phyloP scores from a whole-genome alignment of 2,329 filamentous ascomycete genomes.

The Claviceps africana region DNA sequence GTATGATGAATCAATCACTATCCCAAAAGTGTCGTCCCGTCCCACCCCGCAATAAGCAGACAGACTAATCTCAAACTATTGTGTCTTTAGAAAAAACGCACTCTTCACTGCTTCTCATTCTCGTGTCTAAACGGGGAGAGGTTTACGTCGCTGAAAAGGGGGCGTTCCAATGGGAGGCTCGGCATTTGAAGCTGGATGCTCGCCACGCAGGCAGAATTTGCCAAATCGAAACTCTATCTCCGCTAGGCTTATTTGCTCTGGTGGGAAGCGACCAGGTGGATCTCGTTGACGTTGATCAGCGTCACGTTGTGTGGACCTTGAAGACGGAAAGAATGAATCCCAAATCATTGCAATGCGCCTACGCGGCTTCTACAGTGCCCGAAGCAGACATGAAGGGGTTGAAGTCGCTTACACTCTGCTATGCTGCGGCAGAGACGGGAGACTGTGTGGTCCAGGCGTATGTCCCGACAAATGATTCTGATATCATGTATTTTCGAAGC shows the following conservation, averaged over 20 bases:
- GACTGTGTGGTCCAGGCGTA: slow-evolving; percentile 54
- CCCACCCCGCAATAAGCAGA: background rate
- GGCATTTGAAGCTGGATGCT: slow-evolving; percentile 26
- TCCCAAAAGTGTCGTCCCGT: background rate
- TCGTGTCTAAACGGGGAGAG: slow-evolving; percentile 1
- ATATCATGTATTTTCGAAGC: slow-evolving; percentile 41
- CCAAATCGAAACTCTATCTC: slow-evolving; percentile 44
- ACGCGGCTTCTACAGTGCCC: slow-evolving; percentile 29
- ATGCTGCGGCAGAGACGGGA: slow-evolving; percentile 43
- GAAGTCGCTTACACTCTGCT: slow-evolving; percentile 49
- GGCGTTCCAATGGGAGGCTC: slow-evolving; percentile 34
- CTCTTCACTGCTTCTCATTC: background rate
- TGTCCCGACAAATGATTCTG: slow-evolving; percentile 35
- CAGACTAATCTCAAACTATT: background rate
- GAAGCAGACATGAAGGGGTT: slow-evolving; percentile 42
- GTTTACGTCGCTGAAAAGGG: slow-evolving; percentile 8
- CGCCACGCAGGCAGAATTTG: slow-evolving; percentile 33
- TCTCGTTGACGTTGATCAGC: slow-evolving; percentile 32
- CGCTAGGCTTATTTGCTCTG: slow-evolving; percentile 45
- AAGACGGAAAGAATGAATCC: slow-evolving; percentile 42
- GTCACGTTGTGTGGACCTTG: slow-evolving; percentile 46
- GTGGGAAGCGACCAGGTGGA: slow-evolving; percentile 45
- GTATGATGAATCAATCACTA: slow-evolving; percentile 14
- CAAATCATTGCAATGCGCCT: slow-evolving; percentile 46
- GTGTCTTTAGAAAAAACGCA: background rate